phyloP scores from a whole-genome alignment of 805 yeast genomes.

The Candida rishiriensis region DNA sequence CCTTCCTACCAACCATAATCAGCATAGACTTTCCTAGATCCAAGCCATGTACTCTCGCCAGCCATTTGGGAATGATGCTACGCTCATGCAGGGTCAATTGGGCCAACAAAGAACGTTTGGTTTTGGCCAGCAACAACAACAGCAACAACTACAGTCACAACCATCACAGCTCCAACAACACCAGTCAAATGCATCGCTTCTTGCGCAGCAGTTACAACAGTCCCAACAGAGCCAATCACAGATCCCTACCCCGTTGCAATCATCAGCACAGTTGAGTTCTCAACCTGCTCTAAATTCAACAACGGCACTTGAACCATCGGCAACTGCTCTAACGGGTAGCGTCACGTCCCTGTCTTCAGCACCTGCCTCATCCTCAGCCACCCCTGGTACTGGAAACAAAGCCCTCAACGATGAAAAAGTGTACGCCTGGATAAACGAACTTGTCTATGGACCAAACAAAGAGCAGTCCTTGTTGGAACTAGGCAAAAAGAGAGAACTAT shows the following conservation, averaged over 20 bases:
- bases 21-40: no score
- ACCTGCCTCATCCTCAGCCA: slow-evolving; percentile 4
- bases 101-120: slow-evolving; percentile 13
- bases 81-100: slow-evolving; percentile 13
- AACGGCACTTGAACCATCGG: neutral
- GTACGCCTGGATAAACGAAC: slow-evolving; percentile 83
- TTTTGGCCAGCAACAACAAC: slow-evolving; percentile 8
- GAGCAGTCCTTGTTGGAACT: slow-evolving; percentile 90
- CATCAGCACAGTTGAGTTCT: neutral
- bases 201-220: slow-evolving; percentile 23
- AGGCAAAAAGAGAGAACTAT: slow-evolving; percentile 92
- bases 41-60: slow-evolving; percentile 2
- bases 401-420: slow-evolving; percentile 76
- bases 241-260: slow-evolving; percentile 8
- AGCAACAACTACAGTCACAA: slow-evolving; percentile 10
- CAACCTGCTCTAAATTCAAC: neutral
- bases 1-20: no score
- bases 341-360: slow-evolving; percentile 1
- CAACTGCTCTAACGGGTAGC: neutral
- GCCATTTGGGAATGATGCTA: slow-evolving; percentile 6
- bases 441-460: slow-evolving; percentile 84
- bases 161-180: slow-evolving; percentile 23
- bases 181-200: slow-evolving; percentile 15
- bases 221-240: slow-evolving; percentile 10
- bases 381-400: slow-evolving; percentile 18